Conservation (phyloP, 164 flowering plant species). For the Sedum album region DNA sequence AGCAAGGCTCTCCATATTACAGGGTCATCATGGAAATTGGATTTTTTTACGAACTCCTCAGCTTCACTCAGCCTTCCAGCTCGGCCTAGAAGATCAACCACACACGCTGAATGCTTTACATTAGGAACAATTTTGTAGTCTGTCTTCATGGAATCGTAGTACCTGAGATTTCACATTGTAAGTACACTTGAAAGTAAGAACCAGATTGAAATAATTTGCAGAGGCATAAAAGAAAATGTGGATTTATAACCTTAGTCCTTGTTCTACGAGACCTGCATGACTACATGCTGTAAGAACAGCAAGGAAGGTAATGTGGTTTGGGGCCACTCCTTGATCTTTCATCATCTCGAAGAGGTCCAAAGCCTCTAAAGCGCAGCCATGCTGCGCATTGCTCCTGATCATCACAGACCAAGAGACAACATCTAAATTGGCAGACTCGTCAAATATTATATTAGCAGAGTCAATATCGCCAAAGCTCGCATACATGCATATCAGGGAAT, state of each 20-base stretch:
- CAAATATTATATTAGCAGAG: slow-evolving; percentile 35
- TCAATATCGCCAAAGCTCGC: slow-evolving; percentile 45
- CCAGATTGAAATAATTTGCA: background rate
- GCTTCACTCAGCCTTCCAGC: slow-evolving; percentile 56
- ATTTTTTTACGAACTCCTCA: slow-evolving; percentile 30
- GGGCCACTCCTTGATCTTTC: slow-evolving; percentile 28
- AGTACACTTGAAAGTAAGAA: background rate
- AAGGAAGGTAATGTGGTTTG: slow-evolving; percentile 43
- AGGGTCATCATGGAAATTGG: slow-evolving; percentile 35
- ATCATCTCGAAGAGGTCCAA: slow-evolving; percentile 36
- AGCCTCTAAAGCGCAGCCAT: slow-evolving; percentile 49
- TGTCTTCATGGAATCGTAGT: too few relatives aligned
- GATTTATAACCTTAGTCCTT: too few relatives aligned
- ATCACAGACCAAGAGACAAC: slow-evolving; percentile 48
- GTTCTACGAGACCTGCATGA: slow-evolving; percentile 16
- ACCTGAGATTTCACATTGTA: background rate
- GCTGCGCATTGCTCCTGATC: slow-evolving; percentile 47
- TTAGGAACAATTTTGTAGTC: too few relatives aligned
- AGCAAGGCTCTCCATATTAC: slow-evolving; percentile 52
- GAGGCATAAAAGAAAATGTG: background rate
- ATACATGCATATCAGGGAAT: slow-evolving; percentile 54
- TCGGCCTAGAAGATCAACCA: slow-evolving; percentile 56
- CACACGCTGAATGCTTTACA: slow-evolving; percentile 43
- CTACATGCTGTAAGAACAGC: slow-evolving; percentile 59
- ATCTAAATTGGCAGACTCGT: slow-evolving; percentile 28